Evolutionary conservation across 163 green algal species (phyloP).

Genomic region (Chloromonas sp.): DNA sequence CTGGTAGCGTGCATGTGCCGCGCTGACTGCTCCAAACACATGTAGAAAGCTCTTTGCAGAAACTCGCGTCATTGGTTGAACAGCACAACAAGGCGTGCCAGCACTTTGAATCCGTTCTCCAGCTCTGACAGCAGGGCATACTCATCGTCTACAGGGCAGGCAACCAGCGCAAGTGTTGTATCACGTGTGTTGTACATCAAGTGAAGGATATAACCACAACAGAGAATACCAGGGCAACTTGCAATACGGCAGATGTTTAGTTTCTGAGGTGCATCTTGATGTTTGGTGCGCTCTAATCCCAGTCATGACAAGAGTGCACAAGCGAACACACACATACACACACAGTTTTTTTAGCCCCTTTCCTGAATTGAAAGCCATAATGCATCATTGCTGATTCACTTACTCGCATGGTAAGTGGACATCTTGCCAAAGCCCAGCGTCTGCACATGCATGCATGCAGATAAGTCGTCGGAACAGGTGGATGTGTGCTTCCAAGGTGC

Average conservation of each 20-base stretch:
- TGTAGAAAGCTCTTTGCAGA: too few species aligned
- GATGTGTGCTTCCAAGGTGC: too few species aligned
- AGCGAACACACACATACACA: neutral
- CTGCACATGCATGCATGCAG: constrained; percentile 7
- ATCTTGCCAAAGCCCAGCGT: constrained; percentile 59
- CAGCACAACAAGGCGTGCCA: constrained; percentile 15
- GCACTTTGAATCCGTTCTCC: constrained; percentile 36
- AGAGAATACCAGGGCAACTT: neutral
- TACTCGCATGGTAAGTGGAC: constrained; percentile 52
- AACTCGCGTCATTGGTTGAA: constrained; percentile 9
- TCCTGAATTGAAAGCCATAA: neutral
- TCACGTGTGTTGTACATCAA: neutral
- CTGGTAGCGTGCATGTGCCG: too few species aligned
- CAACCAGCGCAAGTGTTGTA: constrained; percentile 23
- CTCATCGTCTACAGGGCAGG: constrained; percentile 66
- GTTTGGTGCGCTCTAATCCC: too few species aligned
- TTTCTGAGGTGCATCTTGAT: neutral
- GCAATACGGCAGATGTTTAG: neutral
- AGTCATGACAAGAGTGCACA: neutral
- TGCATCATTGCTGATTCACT: neutral
- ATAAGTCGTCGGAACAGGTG: too few species aligned
- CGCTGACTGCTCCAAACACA: too few species aligned
- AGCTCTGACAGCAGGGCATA: constrained; percentile 58
- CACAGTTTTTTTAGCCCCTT: neutral
- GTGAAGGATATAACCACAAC: neutral